Base-by-base conservation (phyloP, 768 basidiomycete species). In the Phanerodontia chrysosporium region DNA sequence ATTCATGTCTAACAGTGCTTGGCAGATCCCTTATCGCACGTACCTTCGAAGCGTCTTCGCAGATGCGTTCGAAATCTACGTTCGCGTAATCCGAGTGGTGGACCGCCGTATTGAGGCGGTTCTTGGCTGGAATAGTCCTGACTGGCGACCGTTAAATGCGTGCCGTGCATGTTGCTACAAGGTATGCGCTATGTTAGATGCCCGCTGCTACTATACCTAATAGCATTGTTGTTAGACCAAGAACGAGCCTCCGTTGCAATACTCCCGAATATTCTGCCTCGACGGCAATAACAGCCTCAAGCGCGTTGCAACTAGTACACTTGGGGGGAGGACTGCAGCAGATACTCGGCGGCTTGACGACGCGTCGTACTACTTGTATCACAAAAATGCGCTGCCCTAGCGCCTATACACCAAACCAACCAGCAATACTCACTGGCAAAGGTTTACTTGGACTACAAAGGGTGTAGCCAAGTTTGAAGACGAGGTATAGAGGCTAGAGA, bases 161-260 rank as follows among this genome's bases (percentile, higher is more conserved):
- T 80, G 77, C 60, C 73, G 72, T 0, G 58, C 75, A 0, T 79
- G 78, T 58, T 59, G 58, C 22, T 75, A 77, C 51, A 64, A 72
- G 66, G 69, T 76, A 54, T 9, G 51, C 45, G 14, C 32, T 7
- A 35, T 14, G 7, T 14, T 35, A 35, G 7, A 7, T 14, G 14
- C 14, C 32, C 7, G 8, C 32, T 7, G 32, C 7, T 14, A 14
- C 14, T 35, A 14, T 35, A 32, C 3, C 13, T 9, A 51, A 7
- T 18, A 32, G 7, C 27, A 22, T 22, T 21, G 16, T 36, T 32
- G 10, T 2, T 45, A 58, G 58, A 27, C 53, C 18, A 49, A 58
- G 39, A 39, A 53, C 22, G 58, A 58, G 42, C 53, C 53, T 9
- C 16, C n/a, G 13, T 29, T 60, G 7, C n/a, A 8, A 14, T 39